These are phyloP conservation scores for Colletotrichum liriopes DNA, from an alignment of 2,329 filamentous ascomycete genomes.

Conservation along the genomic window DNA sequence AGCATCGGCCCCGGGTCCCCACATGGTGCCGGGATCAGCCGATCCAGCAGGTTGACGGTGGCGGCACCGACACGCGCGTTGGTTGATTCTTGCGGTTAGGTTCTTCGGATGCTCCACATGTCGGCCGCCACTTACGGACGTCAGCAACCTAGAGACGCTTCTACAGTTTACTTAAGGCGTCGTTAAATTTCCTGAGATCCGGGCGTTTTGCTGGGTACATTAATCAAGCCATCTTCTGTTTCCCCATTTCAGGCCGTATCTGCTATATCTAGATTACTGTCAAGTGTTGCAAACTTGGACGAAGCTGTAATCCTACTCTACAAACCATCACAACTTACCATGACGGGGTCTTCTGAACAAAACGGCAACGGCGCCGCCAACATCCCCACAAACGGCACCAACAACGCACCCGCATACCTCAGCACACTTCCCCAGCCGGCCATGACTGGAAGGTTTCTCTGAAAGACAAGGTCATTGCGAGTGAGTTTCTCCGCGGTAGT, in stretches of 20 bases:
- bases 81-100: not conserved
- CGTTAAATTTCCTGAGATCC: not conserved
- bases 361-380: not conserved
- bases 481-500: constrained; percentile 46
- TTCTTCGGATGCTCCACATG: not conserved
- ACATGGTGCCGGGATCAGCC: not conserved
- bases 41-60: not conserved
- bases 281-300: not conserved
- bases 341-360: constrained; percentile 6
- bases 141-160: no score
- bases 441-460: constrained; percentile 56
- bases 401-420: constrained; percentile 41
- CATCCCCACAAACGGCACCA: constrained; percentile 12
- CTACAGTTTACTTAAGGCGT: not conserved
- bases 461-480: constrained; percentile 57
- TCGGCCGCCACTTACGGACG: not conserved
- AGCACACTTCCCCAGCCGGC: constrained; percentile 52
- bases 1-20: not conserved
- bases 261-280: not conserved
- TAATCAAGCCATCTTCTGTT: not conserved
- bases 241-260: no score
- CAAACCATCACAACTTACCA: not conserved
- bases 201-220: not conserved
- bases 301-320: no score
- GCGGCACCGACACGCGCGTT: not conserved